These are phyloP conservation scores for Leptodontidium sp. DNA, from an alignment of 2,329 filamentous ascomycete species.

Conservation along the genomic window DNA sequence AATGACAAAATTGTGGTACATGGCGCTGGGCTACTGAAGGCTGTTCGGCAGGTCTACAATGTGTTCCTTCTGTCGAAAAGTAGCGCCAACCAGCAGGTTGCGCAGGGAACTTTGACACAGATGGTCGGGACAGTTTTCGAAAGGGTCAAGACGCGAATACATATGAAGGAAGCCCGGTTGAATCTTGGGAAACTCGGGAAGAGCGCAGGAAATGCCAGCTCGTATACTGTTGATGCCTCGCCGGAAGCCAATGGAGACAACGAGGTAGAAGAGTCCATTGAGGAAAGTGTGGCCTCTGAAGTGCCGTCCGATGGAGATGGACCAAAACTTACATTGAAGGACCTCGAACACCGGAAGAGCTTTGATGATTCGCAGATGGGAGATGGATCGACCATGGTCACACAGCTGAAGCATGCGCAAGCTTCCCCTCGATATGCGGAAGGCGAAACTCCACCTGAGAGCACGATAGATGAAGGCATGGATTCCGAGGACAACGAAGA, in stretches of 20 bases:
- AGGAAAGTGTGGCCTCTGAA: constrained; percentile 40
- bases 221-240: constrained; percentile 44
- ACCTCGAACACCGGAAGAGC: constrained; percentile 72
- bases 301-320: constrained; percentile 48
- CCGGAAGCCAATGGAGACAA: constrained; percentile 38
- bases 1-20: constrained; percentile 99
- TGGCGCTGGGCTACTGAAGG: constrained; percentile 93
- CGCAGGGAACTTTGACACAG: constrained; percentile 94
- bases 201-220: constrained; percentile 43
- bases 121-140: constrained; percentile 99
- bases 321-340: constrained; percentile 69
- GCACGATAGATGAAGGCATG: constrained; percentile 60
- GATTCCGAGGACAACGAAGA: constrained; percentile 78
- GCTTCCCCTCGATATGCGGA: constrained; percentile 57
- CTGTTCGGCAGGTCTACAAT: constrained; percentile 97
- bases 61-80: constrained; percentile 96
- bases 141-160: constrained; percentile 84
- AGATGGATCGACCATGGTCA: constrained; percentile 73
- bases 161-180: constrained; percentile 83
- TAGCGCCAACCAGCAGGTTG: constrained; percentile 94
- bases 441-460: constrained; percentile 63
- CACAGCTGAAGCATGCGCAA: constrained; percentile 60
- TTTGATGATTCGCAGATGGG: constrained; percentile 71
- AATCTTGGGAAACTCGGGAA: constrained; percentile 51
- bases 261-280: constrained; percentile 41